Base-by-base conservation (phyloP, 495 filamentous ascomycete species). In the Friedmanniomyces endolithicus region DNA sequence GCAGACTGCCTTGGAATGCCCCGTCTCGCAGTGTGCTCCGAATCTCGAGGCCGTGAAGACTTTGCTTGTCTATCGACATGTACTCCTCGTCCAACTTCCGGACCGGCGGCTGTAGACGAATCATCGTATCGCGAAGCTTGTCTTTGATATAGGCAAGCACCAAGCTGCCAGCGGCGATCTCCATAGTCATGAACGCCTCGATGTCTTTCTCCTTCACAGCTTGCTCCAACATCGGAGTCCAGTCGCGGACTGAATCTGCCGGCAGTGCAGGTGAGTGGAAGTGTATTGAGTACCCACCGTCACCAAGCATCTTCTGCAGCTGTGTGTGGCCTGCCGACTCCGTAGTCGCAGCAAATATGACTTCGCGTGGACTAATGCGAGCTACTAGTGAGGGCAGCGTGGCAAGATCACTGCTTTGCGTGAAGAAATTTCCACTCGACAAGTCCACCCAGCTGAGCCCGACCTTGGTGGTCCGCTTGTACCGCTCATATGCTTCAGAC, bases 361-460 rank as follows among this genome's bases (percentile, higher is more conserved):
- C 80, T 63, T 98, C 92, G 40, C 86, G 78, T 1, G 92, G 88
- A 2, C 79, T 81, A 50, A 97, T 85, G 19, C 90, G 80, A 6
- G 87, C 83, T 46, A 95, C 76, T 8, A 85, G 80, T 14, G 87
- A 89, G 14, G 83, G 74, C 2, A 99, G 72, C 60, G 83, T 81
- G 27, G 78, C 74, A 11, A 87, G 64, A 2, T 82, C 82, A 6
- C 87, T 87, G n/a, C 74, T 71, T 65, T 96, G 87, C 2, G 87
- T 94, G 63, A 80, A 92, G 67, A 96, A 96, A 63, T 86, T 83
- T 1, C 92, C 94, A 6, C 92, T 99, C 27, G 90, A 95, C 9
- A 97, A 70, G 68, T 99, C 92, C 34, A 95, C 68, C 92, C 92
- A 99, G 23, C 94, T 86, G 37, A 99, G 70, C 11, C 94, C 94